Evolutionary conservation across 75 land plant species (phyloP), one percentile per base, ranked within the genome.

Genomic region (Cunninghamia lanceolata): DNA sequence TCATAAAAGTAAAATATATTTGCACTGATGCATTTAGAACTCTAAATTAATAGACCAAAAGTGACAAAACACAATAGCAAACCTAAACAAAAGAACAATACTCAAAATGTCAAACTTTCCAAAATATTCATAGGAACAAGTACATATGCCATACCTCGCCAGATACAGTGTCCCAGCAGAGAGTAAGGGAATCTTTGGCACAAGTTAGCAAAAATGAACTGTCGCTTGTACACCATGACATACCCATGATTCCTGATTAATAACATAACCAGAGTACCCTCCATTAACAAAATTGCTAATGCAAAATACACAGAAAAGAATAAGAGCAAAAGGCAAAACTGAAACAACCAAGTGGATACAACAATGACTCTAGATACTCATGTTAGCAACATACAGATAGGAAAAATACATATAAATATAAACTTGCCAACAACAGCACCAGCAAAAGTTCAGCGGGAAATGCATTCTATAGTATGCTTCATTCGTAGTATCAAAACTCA

Each of bases 211-310:
- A 88, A 83, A 91, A 92, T 2, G 97, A 91, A 85, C 94, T 95
- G 84, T 98, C 99, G 89, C 78, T 85, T 56, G 97, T 95, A 85
- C 99, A 96, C 99, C 99, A 98, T 77, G 99, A 90, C 99, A 98
- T 93, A 81, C 97, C 93, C 82, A 96, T 89, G 10, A 98, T 94
- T 85, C 99, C 99, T 98, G 93, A 74, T 45, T 82, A n/a, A 83
- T 36, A 28, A 50, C 40, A 43, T 59, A 83, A 38, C 17, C 0
- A n/a, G 11, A 80, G 14, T 11, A n/a, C 43, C 50, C 9, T 80
- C 9, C 39, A 28, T 2, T 45, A 28, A 43, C 47, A 43, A 43
- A 43, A 43, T 9, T 45, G n/a, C 46, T 43, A 45, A n/a, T 45
- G 30, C 30, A 28, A 80, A n/a, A 80, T 43, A n/a, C 46, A 25